Percentiles rank a stretch among this genome's conserved stretches.
phyloP scores from a whole-genome alignment of 768 basidiomycete species.

The Tylopilus sp. region DNA sequence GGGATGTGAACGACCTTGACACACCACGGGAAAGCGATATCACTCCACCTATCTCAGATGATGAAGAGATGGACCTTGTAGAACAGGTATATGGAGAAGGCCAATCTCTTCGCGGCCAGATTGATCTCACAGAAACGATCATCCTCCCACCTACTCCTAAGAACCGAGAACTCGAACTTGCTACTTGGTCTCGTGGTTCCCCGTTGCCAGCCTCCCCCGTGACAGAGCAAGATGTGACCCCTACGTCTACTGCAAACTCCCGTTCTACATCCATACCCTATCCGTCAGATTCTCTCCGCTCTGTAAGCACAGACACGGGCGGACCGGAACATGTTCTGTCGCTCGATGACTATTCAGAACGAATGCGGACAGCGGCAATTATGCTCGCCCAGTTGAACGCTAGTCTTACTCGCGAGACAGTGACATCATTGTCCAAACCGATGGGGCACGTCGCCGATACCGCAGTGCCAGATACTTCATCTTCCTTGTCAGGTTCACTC shows the following conservation, averaged over 20 bases:
- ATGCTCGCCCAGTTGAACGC: slow-evolving; percentile 98
- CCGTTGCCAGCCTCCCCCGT: slow-evolving; percentile 48
- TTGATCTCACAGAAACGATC: slow-evolving; percentile 84
- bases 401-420: slow-evolving; percentile 58
- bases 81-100: slow-evolving; percentile 90
- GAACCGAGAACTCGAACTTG: slow-evolving; percentile 87
- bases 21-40: slow-evolving; percentile 23
- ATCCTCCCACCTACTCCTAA: slow-evolving; percentile 79
- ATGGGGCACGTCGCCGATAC: slow-evolving; percentile 1
- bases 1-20: slow-evolving; percentile 3
- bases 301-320: not conserved
- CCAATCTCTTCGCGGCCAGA: slow-evolving; percentile 64
- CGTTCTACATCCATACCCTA: slow-evolving; percentile 2
- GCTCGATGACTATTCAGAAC: slow-evolving; percentile 95
- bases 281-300: slow-evolving; percentile 1
- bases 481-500: slow-evolving; percentile 31
- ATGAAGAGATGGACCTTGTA: slow-evolving; percentile 94
- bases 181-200: slow-evolving; percentile 65
- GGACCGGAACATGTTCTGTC: slow-evolving; percentile 48
- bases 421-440: slow-evolving; percentile 25
- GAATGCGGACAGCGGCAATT: slow-evolving; percentile 97
- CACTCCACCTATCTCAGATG: slow-evolving; percentile 36
- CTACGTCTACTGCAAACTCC: slow-evolving; percentile 10
- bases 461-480: slow-evolving; percentile 9
- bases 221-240: slow-evolving; percentile 35